Evolutionary conservation across 257 asterid genomes (phyloP).

Genomic region (Nicotiana otophora): DNA sequence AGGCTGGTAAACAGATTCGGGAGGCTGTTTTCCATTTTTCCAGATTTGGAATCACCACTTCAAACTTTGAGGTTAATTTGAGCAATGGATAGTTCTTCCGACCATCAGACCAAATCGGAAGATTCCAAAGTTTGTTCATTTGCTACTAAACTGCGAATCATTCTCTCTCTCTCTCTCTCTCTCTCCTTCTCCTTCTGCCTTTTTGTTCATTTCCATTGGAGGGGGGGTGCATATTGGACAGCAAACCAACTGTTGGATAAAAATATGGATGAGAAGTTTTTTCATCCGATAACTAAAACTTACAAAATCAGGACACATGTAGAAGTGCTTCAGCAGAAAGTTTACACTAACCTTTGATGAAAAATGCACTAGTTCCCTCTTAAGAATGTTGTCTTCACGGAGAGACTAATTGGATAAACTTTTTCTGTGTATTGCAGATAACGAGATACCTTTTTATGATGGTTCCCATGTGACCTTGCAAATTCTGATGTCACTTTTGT

Average conservation of each 20-base stretch:
- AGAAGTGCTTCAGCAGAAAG: neutral
- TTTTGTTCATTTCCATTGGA: too few species aligned
- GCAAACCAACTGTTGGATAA: neutral
- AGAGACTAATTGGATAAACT: neutral
- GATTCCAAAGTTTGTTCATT: neutral
- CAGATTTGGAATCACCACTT: neutral
- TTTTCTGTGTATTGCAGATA: neutral
- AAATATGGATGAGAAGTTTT: neutral
- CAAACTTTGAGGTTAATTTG: neutral
- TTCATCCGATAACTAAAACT: neutral
- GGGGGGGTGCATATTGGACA: neutral
- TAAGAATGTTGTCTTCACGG: neutral
- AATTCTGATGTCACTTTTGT: neutral
- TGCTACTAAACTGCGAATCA: neutral
- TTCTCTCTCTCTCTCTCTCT: neutral
- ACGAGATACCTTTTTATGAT: neutral
- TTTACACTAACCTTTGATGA: neutral
- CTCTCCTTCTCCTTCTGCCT: neutral
- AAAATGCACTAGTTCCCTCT: neutral
- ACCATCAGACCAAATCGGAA: neutral
- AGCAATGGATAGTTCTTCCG: neutral
- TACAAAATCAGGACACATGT: neutral
- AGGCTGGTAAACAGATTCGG: neutral
- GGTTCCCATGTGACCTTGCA: neutral
- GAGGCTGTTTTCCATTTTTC: neutral